These are phyloP conservation scores for Apiospora saccharicola DNA, from an alignment of 2,329 filamentous ascomycete genomes.

Conservation along the genomic window DNA sequence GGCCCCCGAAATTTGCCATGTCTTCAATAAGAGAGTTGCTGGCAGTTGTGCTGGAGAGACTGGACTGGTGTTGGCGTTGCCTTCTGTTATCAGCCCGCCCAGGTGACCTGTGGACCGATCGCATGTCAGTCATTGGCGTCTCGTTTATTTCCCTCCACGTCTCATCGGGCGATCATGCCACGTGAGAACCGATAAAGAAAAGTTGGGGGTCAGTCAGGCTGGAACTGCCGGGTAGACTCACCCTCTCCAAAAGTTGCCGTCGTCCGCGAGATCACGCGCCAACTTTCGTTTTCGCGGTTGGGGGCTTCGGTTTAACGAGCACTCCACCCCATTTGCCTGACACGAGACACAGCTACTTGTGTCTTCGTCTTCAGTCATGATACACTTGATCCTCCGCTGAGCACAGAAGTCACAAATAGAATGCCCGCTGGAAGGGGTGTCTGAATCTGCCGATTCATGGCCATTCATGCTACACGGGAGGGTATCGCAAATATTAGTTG, in stretches of 20 bases:
- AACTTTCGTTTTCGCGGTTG: conserved; percentile 82
- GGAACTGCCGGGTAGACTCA: conserved; percentile 52
- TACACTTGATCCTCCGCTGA: conserved; percentile 77
- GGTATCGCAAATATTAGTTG: conserved; percentile 52
- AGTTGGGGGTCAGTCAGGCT: conserved; percentile 40
- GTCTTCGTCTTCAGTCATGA: conserved; percentile 76
- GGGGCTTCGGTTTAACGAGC: conserved; percentile 79
- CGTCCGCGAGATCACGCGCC: conserved; percentile 67
- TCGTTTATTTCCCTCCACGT: conserved; percentile 18
- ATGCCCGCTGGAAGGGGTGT: conserved; percentile 50
- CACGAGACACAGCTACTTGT: conserved; percentile 74
- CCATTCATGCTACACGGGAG: conserved; percentile 59
- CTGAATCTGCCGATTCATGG: conserved; percentile 59
- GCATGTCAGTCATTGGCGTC: conserved; percentile 17
- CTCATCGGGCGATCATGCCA: conserved; percentile 18
- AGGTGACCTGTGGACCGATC: conserved; percentile 61
- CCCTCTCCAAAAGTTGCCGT: conserved; percentile 73
- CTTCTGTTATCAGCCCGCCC: conserved; percentile 62
- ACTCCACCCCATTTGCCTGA: conserved; percentile 79
- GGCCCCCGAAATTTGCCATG: conserved; percentile 74
- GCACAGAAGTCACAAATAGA: conserved; percentile 76
- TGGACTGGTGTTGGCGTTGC: conserved; percentile 62
- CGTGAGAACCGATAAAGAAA: conserved; percentile 22
- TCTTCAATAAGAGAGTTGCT: conserved; percentile 72
- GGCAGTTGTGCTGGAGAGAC: conserved; percentile 67